phyloP scores from a whole-genome alignment of 2,329 filamentous ascomycete species.

The Colletotrichum gigasporum region DNA sequence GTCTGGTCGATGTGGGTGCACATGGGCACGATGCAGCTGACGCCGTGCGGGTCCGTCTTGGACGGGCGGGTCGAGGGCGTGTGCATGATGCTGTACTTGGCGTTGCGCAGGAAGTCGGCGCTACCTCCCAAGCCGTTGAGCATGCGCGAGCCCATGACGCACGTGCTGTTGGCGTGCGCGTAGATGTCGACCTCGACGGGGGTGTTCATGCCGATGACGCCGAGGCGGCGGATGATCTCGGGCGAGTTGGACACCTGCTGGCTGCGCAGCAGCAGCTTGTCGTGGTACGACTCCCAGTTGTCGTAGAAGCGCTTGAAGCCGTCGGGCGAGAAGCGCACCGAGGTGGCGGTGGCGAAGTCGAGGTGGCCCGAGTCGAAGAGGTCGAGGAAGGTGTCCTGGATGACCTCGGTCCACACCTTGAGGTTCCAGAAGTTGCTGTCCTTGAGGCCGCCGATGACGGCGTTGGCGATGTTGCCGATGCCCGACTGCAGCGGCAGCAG shows the following conservation, averaged over 20 bases:
- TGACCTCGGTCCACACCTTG: conserved; percentile 92
- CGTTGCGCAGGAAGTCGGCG: conserved; percentile 80
- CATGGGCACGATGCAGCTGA: conserved; percentile 93
- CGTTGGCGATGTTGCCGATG: conserved; percentile 94
- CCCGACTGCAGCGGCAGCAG: conserved; percentile 86
- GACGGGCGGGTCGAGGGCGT: conserved; percentile 82
- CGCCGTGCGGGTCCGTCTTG: conserved; percentile 84
- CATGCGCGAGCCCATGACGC: conserved; percentile 89
- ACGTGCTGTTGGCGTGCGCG: conserved; percentile 90
- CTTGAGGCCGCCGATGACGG: conserved; percentile 84
- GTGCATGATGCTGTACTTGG: conserved; percentile 94
- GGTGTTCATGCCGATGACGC: conserved; percentile 94
- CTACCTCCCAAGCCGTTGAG: conserved; percentile 85
- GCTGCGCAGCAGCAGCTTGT: conserved; percentile 86
- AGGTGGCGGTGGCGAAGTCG: conserved; percentile 90
- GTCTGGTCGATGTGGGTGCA: conserved; percentile 93
- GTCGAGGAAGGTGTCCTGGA: conserved; percentile 93
- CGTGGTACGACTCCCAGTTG: conserved; percentile 81
- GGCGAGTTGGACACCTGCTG: conserved; percentile 90
- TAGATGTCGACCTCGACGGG: conserved; percentile 95
- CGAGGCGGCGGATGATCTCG: conserved; percentile 87
- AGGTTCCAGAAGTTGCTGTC: conserved; percentile 87
- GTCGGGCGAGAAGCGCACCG: conserved; percentile 89
- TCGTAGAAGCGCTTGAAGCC: conserved; percentile 93
- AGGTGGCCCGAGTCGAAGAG: conserved; percentile 89